Evolutionary conservation across 2,329 filamentous ascomycete genomes (phyloP), one percentile per base, ranked within the genome.

Genomic region (Neonectria ditissima): DNA sequence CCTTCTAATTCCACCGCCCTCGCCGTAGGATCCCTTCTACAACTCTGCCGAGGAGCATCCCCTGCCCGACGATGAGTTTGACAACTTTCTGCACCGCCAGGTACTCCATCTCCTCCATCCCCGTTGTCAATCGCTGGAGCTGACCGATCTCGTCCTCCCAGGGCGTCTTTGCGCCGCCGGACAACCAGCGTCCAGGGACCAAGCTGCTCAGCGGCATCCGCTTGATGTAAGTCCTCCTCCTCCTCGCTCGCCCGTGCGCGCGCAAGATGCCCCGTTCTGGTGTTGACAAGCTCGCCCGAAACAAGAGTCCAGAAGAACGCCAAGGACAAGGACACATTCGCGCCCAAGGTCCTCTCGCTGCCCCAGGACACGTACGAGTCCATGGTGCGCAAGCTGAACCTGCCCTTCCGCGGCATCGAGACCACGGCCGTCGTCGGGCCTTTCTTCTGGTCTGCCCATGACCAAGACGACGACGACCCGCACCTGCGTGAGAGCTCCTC

Each of bases 391-490:
- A 78, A 76, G 16, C 72, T 89, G 75, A 81, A 78, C 63, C 79
- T 90, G 45, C 87, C 88, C 1, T 84, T 82, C 69, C 81, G 86
- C 9, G 85, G 81, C 34, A 86, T 90, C 65, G 88, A 90, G 75
- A 84, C 85, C 18, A 84, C 82, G 20, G 83, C 84, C 59, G 82
- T 86, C 11, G 87, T 90, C 14, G 88, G 87, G 0, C 88, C 87
- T 1, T 89, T 89, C 71, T 90, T 90, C 76, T 90, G 87, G 87
- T 83, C 79, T 43, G 80, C 84, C 2, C 80, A 83, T 64, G 86
- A 89, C 71, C 82, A 86, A 62, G 82, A 88, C 67, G 85, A 87
- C 55, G 80, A 83, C 2, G 82, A 88, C 66, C 84, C 83, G 39
- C 84, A 87, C 76, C 77, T 89, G 48, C 87, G 85, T 87, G 80